Evolutionary conservation across 306 rosid species (phyloP).

Genomic region (Vigna hirtella): DNA sequence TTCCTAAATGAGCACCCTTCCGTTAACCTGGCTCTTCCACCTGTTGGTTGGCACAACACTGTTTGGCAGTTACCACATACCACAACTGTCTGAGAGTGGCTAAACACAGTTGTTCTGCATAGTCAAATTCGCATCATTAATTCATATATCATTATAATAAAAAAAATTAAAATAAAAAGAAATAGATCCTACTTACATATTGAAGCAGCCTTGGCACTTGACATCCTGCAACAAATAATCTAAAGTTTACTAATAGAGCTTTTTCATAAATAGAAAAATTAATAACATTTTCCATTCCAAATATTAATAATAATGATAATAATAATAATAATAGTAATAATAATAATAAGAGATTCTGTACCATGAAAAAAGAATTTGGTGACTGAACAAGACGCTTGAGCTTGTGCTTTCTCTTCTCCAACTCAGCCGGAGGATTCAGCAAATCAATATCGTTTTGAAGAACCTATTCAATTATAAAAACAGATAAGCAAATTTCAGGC

Average conservation of each 20-base stretch:
- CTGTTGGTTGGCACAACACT: constrained; percentile 62
- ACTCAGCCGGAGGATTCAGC: constrained; percentile 59
- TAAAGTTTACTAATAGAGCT: background rate
- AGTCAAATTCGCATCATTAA: background rate
- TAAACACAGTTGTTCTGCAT: constrained; percentile 62
- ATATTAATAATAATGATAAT: too few relatives aligned
- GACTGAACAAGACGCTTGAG: constrained; percentile 64
- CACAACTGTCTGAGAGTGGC: constrained; percentile 63
- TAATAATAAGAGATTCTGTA: background rate
- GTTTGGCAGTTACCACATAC: constrained; percentile 64
- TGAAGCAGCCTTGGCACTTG: constrained; percentile 63
- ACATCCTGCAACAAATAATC: constrained; percentile 53
- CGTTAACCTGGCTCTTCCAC: constrained; percentile 55
- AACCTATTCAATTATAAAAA: constrained; percentile 39
- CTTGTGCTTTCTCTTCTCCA: constrained; percentile 61
- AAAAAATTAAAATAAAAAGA: background rate
- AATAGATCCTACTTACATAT: constrained; percentile 51
- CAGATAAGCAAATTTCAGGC: too few relatives aligned
- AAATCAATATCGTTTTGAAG: constrained; percentile 62
- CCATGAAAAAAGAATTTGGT: constrained; percentile 66
- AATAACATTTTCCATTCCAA: too few relatives aligned
- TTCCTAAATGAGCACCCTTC: constrained; percentile 62
- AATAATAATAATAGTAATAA: too few relatives aligned
- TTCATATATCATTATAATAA: background rate
- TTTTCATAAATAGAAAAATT: background rate